These are phyloP conservation scores for Candida ficus DNA, from an alignment of 805 yeast genomes.

Conservation along the genomic window DNA sequence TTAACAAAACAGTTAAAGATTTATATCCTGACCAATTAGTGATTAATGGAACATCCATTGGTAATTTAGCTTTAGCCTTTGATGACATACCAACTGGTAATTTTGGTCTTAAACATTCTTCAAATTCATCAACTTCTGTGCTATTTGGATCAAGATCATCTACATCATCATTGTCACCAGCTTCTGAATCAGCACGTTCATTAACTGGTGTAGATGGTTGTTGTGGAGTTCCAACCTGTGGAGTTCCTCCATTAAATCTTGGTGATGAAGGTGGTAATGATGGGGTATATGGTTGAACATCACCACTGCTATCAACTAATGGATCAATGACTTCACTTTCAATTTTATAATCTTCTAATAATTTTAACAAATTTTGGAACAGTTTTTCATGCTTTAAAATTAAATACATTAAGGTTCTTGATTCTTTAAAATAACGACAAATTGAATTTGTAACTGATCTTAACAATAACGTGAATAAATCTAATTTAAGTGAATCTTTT, in stretches of 20 bases:
- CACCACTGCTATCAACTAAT: not conserved
- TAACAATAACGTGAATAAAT: constrained; percentile 52
- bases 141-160: constrained; percentile 10
- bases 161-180: constrained; percentile 5
- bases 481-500: constrained; percentile 39
- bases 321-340: constrained; percentile 4
- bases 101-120: constrained; percentile 40
- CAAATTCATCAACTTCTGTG: constrained; percentile 25
- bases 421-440: constrained; percentile 44
- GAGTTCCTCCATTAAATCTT: not conserved
- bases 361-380: constrained; percentile 13
- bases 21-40: constrained; percentile 50
- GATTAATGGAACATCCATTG: constrained; percentile 43
- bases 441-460: constrained; percentile 50
- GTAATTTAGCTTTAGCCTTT: constrained; percentile 49
- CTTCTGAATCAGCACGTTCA: constrained; percentile 1
- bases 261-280: constrained; percentile 1
- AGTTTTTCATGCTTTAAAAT: constrained; percentile 34
- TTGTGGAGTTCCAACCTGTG: constrained; percentile 9
- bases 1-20: constrained; percentile 37
- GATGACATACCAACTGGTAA: constrained; percentile 59
- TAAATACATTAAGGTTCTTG: constrained; percentile 49
- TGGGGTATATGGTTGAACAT: not conserved
- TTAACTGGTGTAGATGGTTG: constrained; percentile 6
- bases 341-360: constrained; percentile 8